Evolutionary conservation across 2,329 filamentous ascomycete species (phyloP).

Genomic region (Ceratocystis ficicola): DNA sequence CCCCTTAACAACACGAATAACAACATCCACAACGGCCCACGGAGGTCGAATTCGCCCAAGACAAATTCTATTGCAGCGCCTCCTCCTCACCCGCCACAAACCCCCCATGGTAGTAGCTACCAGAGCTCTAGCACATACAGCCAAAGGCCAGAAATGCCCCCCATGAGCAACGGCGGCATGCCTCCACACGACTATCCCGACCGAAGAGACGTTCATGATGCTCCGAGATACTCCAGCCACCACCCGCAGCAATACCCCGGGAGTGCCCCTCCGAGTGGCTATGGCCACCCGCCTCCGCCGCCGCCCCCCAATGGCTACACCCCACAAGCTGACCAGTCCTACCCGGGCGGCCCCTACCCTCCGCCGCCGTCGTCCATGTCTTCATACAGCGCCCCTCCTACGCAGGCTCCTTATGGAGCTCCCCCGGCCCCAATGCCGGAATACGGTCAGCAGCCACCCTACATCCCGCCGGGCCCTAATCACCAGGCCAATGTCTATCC

Average conservation of each 20-base stretch:
- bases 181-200: constrained; percentile 13
- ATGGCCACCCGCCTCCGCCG: constrained; percentile 14
- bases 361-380: constrained; percentile 16
- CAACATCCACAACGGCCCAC: not conserved
- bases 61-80: constrained; percentile 16
- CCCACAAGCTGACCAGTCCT: constrained; percentile 9
- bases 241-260: constrained; percentile 20
- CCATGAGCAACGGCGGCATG: constrained; percentile 7
- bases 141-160: constrained; percentile 15
- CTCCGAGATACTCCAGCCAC: constrained; percentile 11
- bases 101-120: constrained; percentile 3
- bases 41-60: constrained; percentile 16
- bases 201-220: constrained; percentile 15
- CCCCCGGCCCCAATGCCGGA: constrained; percentile 16
- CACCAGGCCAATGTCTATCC: constrained; percentile 12
- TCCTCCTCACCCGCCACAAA: constrained; percentile 13
- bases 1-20: not conserved
- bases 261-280: constrained; percentile 17
- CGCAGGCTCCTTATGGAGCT: constrained; percentile 18
- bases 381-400: constrained; percentile 20
- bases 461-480: constrained; percentile 16
- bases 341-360: constrained; percentile 12
- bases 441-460: constrained; percentile 15
- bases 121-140: constrained; percentile 1
- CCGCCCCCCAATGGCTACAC: constrained; percentile 9